Percentiles rank a stretch among this genome's conserved stretches.
Evolutionary conservation across 2,329 filamentous ascomycete genomes (phyloP).

Genomic region (Aureobasidium sp.): DNA sequence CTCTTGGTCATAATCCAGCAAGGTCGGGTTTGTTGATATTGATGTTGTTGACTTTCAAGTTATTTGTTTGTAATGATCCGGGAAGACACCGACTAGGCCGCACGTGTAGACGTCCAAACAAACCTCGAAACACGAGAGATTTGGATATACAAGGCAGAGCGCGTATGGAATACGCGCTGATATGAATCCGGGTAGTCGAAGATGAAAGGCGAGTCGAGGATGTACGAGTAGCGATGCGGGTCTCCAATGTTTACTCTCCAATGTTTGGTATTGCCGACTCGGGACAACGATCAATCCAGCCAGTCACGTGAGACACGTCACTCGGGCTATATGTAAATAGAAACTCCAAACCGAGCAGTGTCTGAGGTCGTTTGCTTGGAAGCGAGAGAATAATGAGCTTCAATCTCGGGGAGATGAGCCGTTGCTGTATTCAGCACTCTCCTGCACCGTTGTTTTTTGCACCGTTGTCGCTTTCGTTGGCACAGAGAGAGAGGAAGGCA

Average conservation of each 20-base stretch:
- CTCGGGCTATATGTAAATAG: background rate
- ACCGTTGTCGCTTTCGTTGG: slow-evolving; percentile 15
- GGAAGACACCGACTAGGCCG: slow-evolving; percentile 13
- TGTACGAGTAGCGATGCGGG: slow-evolving; percentile 3
- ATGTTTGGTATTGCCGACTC: slow-evolving; percentile 13
- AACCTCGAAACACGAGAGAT: background rate
- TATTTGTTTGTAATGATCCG: slow-evolving; percentile 22
- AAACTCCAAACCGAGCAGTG: background rate
- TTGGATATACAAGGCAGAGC: background rate
- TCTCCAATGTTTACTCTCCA: too few species aligned
- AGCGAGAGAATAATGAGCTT: slow-evolving; percentile 1
- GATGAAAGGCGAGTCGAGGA: slow-evolving; percentile 12
- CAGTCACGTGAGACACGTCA: background rate
- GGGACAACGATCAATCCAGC: background rate
- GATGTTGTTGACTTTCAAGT: slow-evolving; percentile 18
- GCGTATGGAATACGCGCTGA: background rate
- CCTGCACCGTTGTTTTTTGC: slow-evolving; percentile 12
- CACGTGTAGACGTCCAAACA: slow-evolving; percentile 13
- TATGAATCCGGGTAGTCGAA: background rate
- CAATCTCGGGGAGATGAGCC: slow-evolving; percentile 16
- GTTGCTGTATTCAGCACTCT: slow-evolving; percentile 6
- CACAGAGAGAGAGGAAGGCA: background rate
- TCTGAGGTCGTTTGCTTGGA: slow-evolving; percentile 2
- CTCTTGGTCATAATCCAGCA: slow-evolving; percentile 13
- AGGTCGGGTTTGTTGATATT: slow-evolving; percentile 19